Evolutionary conservation across 2,329 filamentous ascomycete species (phyloP).

Genomic region (Fusarium marasasianum): DNA sequence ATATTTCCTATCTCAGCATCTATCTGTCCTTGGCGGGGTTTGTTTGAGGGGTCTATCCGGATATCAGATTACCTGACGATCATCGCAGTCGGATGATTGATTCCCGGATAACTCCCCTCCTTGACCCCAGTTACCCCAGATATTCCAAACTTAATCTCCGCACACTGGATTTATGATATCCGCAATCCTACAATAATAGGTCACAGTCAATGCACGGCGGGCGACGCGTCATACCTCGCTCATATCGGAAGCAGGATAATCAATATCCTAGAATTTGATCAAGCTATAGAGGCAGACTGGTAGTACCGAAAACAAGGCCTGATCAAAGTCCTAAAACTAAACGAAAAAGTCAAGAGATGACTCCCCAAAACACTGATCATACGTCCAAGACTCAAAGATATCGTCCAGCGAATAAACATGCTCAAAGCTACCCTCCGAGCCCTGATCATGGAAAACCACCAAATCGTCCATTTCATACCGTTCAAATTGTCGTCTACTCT

Average conservation of each 20-base stretch:
- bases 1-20: background rate
- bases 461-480: slow-evolving; percentile 19
- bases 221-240: background rate
- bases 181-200: too few species aligned
- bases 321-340: background rate
- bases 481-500: slow-evolving; percentile 19
- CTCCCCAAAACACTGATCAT: slow-evolving; percentile 22
- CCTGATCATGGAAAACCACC: background rate
- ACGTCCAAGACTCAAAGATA: slow-evolving; percentile 28
- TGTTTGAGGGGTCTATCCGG: background rate
- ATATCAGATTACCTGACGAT: background rate
- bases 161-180: background rate
- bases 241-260: background rate
- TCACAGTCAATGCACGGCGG: background rate
- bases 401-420: slow-evolving; percentile 21
- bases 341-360: slow-evolving; percentile 22
- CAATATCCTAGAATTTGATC: background rate
- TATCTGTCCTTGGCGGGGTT: background rate
- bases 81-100: background rate
- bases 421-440: background rate
- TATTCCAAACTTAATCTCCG: background rate
- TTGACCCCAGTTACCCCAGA: background rate
- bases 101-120: background rate
- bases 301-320: background rate
- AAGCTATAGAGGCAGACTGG: background rate